These are phyloP conservation scores for Stentor roeselii DNA, from an alignment of 73 alveolate genomes.

Conservation along the genomic window DNA sequence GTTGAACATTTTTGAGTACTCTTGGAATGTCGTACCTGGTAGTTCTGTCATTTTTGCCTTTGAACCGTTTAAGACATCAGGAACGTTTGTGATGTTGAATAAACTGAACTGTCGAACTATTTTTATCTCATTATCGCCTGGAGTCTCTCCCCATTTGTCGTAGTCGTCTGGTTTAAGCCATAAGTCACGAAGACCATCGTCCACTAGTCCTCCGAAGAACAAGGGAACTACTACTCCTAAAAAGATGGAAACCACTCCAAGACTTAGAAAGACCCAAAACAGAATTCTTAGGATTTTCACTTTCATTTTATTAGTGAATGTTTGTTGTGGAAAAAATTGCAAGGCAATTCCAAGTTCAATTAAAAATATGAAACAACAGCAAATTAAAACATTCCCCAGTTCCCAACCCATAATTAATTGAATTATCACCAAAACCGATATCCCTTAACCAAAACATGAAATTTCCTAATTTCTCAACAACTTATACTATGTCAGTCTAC, in stretches of 20 bases:
- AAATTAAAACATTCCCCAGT: no score
- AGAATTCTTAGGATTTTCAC: background rate
- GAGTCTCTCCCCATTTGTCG: conserved; percentile 1
- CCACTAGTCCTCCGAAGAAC: background rate
- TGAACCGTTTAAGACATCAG: background rate
- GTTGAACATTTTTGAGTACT: background rate
- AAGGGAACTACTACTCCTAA: background rate
- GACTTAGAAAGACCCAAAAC: background rate
- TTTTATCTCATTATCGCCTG: background rate
- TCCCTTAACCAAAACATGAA: no score
- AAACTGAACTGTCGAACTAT: background rate
- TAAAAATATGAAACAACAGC: no score
- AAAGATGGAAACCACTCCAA: background rate
- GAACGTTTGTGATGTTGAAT: background rate
- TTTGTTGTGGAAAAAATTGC: no score
- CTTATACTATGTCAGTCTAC: background rate
- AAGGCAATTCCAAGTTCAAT: no score
- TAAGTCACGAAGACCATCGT: background rate
- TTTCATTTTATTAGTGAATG: background rate
- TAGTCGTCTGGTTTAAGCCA: background rate
- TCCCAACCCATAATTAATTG: no score
- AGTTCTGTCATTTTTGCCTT: background rate
- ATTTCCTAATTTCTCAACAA: no score
- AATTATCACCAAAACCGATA: no score
- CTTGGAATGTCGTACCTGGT: background rate